Base-by-base conservation (phyloP, 352 stramenopile species). In the Phytophthora fragariaefolia region DNA sequence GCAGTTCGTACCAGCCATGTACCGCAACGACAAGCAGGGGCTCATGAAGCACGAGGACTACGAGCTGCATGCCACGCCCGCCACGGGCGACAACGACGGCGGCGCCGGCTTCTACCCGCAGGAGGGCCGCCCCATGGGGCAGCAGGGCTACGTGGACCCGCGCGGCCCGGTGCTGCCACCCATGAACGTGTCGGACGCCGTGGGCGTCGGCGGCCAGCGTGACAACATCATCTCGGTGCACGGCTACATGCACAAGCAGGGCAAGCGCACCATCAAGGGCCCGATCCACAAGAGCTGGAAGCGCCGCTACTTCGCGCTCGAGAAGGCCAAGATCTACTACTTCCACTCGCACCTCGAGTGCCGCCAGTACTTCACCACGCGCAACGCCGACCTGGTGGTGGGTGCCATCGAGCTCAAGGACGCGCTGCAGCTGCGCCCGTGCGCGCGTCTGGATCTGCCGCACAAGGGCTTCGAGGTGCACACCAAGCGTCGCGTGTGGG, bases 181-280 rank as follows among this genome's bases (percentile, higher is more conserved):
- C 0, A 80, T 91, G 59, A 89, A 91, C 71, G 76, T 94, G 71
- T 90, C 83, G 47, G 82, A 91, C 60, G 82, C 80, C 51, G 80
- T 90, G 15, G 85, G 77, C 8, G 36, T 85, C 38, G 65, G 73
- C 70, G 67, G 69, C 50, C 67, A 85, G 42, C 80, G 83, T 28
- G 83, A 91, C 76, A 95, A 95, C 73, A 89, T 96, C 72, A 96
- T 96, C 60, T 91, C 85, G 43, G 86, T 96, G 42, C 88, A 96
- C 66, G 88, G 88, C 52, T 96, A 94, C 77, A 82, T 96, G 80
- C 86, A 96, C 88, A 96, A 96, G 72, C 88, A 96, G 66, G 88
- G 85, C 63, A 96, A 94, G 74, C 88, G 88, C 45, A 85, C 83
- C 4, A 91, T 96, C 65, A 96, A 94, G 73, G 88, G 88, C 1